These are phyloP conservation scores for Hypoxylon sp. DNA, from an alignment of 2,329 filamentous ascomycete species.

Conservation along the genomic window DNA sequence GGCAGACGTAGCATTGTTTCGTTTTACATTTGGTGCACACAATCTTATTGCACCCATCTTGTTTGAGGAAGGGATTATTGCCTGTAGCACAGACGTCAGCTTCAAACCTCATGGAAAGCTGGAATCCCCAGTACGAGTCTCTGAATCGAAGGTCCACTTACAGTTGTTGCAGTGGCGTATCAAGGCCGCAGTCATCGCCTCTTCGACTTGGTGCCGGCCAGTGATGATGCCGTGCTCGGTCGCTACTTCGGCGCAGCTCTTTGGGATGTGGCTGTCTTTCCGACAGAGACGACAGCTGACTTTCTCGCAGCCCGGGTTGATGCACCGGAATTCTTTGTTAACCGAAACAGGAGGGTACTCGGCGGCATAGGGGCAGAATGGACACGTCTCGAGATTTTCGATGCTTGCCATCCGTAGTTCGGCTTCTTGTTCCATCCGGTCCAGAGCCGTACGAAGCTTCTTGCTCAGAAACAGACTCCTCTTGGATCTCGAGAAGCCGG, in stretches of 20 bases:
- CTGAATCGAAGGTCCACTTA: constrained; percentile 33
- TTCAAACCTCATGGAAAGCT: not conserved
- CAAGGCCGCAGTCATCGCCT: constrained; percentile 82
- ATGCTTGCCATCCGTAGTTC: constrained; percentile 74
- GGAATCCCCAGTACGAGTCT: not conserved
- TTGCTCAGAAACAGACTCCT: constrained; percentile 65
- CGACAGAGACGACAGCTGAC: constrained; percentile 75
- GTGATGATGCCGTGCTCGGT: constrained; percentile 65
- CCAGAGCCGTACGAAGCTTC: constrained; percentile 67
- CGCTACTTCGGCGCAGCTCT: constrained; percentile 72
- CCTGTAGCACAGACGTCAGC: constrained; percentile 48
- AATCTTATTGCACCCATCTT: constrained; percentile 85
- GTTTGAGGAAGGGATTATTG: constrained; percentile 80
- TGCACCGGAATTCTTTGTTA: constrained; percentile 77
- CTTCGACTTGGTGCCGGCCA: constrained; percentile 76
- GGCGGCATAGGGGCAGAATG: constrained; percentile 82
- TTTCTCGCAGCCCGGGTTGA: constrained; percentile 68
- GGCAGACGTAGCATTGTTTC: constrained; percentile 75
- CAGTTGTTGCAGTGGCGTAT: constrained; percentile 78
- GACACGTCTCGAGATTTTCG: constrained; percentile 76
- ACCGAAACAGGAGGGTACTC: constrained; percentile 72
- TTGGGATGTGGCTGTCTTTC: constrained; percentile 73
- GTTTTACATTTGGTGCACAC: constrained; percentile 68
- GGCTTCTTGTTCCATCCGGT: constrained; percentile 74
- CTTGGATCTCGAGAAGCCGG: constrained; percentile 64